Evolutionary conservation across 306 rosid species (phyloP).

Genomic region (Boehmeria nivea): DNA sequence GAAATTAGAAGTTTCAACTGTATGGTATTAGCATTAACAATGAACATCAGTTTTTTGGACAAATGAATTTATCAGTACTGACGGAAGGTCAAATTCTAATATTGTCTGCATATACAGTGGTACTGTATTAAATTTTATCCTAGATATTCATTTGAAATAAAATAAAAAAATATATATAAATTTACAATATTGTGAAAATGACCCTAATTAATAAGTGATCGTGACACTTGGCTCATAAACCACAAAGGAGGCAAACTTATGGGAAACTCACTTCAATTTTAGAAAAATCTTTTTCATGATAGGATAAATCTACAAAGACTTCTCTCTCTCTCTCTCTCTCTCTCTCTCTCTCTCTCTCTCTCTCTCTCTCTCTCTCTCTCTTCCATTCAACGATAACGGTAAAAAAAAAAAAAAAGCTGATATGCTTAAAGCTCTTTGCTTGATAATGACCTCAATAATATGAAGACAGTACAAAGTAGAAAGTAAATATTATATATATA

Average conservation of each 20-base stretch:
- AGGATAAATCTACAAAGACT: no score
- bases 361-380: no score
- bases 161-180: neutral
- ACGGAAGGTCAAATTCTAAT: neutral
- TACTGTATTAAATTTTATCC: neutral
- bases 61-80: neutral
- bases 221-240: no score
- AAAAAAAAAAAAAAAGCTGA: neutral
- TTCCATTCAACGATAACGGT: no score
- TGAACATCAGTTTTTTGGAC: neutral
- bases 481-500: neutral
- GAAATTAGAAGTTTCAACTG: no score
- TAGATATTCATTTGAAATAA: neutral
- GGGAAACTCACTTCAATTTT: neutral
- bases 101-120: neutral
- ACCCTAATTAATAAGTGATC: no score
- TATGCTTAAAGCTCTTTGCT: neutral
- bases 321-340: no score
- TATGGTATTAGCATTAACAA: no score
- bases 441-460: slow-evolving; percentile 4
- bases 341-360: no score
- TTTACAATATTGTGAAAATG: no score
- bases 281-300: no score
- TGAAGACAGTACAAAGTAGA: neutral
- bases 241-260: neutral